These are phyloP conservation scores for Vanrija humicola DNA, from an alignment of 1,284 basidiomycete species.

Conservation along the genomic window DNA sequence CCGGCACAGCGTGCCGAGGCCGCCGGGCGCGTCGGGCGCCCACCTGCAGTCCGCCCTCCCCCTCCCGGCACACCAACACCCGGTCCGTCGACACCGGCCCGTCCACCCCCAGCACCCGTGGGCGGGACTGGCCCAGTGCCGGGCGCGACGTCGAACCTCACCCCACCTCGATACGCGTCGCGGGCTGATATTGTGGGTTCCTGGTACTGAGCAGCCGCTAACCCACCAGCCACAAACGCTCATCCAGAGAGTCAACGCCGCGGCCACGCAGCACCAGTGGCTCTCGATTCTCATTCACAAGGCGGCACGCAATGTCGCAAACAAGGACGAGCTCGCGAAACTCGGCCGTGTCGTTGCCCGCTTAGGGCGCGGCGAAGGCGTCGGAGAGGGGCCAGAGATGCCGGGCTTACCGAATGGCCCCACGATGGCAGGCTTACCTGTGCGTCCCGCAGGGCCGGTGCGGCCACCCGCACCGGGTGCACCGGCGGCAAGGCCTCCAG, in stretches of 20 bases:
- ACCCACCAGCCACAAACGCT: conserved; percentile 22
- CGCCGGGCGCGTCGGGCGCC: background rate
- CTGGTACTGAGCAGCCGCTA: background rate
- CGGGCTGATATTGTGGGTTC: conserved; percentile 16
- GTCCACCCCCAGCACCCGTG: background rate
- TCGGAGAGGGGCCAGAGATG: conserved; percentile 18
- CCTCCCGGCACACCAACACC: background rate
- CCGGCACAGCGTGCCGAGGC: background rate
- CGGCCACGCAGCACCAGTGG: conserved; percentile 40
- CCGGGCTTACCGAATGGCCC: conserved; percentile 9
- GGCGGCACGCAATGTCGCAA: conserved; percentile 40
- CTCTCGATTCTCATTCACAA: conserved; percentile 44
- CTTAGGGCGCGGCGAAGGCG: conserved; percentile 32
- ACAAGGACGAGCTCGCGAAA: conserved; percentile 42
- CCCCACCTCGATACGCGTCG: conserved; percentile 8
- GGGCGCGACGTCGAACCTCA: background rate
- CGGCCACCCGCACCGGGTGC: conserved; percentile 1
- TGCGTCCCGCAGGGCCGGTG: background rate
- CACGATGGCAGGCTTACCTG: conserved; percentile 4
- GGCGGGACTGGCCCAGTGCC: background rate
- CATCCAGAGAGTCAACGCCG: conserved; percentile 43
- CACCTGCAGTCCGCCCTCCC: background rate
- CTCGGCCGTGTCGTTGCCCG: conserved; percentile 38
- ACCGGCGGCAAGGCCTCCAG: background rate
- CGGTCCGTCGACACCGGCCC: conserved; percentile 3